Evolutionary conservation across 176 grass and related monocot species (phyloP).

Genomic region (Zoysia japonica): DNA sequence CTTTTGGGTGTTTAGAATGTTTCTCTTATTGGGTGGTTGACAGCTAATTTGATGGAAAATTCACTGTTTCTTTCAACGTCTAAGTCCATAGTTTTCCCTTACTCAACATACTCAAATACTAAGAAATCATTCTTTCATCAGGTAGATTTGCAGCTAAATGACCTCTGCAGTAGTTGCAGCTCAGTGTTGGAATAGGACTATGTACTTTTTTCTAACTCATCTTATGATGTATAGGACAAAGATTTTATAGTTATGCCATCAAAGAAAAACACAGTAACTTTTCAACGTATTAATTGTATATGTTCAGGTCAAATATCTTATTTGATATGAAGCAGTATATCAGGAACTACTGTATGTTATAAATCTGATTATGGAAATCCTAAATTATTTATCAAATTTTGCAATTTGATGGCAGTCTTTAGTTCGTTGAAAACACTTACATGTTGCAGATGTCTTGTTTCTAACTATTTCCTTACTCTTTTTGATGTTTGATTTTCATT

Average conservation of each 20-base stretch:
- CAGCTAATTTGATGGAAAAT: slow-evolving; percentile 23
- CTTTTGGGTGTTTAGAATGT: slow-evolving; percentile 7
- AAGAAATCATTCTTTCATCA: slow-evolving; percentile 1
- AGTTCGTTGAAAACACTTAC: not conserved
- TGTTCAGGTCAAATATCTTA: not conserved
- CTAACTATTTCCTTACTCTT: slow-evolving; percentile 15
- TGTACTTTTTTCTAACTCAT: not conserved
- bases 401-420: not conserved
- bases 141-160: slow-evolving; percentile 16
- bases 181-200: slow-evolving; percentile 3
- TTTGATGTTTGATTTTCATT: slow-evolving; percentile 19
- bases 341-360: not conserved
- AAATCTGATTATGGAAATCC: not conserved
- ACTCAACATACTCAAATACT: slow-evolving; percentile 16
- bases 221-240: not conserved
- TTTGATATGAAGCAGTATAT: slow-evolving; percentile 3
- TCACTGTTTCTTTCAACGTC: not conserved
- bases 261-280: not conserved
- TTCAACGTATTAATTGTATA: not conserved
- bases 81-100: not conserved
- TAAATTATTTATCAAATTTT: not conserved
- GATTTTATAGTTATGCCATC: not conserved
- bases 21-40: not conserved
- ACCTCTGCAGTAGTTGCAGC: slow-evolving; percentile 22
- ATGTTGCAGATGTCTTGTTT: slow-evolving; percentile 1